A percentile compares a stretch with the other conserved stretches of the same genome.
These are phyloP conservation scores for Monosporascus sp. DNA, from an alignment of 2,329 filamentous ascomycete genomes.

Conservation along the genomic window DNA sequence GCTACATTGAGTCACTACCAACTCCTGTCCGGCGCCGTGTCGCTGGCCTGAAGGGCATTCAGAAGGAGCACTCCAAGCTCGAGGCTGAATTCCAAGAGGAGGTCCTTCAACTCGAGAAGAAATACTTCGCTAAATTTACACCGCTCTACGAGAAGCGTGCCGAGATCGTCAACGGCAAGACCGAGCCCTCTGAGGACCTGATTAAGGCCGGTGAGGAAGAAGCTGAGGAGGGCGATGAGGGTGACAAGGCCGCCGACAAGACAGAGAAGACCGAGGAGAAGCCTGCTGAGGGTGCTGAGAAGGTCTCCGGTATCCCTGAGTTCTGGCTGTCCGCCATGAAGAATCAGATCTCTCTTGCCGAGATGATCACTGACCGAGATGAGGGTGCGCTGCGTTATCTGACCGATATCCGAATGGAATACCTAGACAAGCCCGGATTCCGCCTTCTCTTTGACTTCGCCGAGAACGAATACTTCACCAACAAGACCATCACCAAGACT, in stretches of 20 bases:
- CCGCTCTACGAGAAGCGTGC: conserved; percentile 95
- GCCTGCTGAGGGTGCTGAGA: conserved; percentile 42
- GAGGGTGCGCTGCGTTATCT: conserved; percentile 89
- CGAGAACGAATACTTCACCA: conserved; percentile 94
- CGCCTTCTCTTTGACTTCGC: conserved; percentile 95
- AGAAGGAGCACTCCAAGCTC: conserved; percentile 97
- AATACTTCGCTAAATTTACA: conserved; percentile 98
- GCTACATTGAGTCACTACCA: conserved; percentile 95
- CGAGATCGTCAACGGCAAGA: conserved; percentile 80
- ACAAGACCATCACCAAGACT: conserved; percentile 96
- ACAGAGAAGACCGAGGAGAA: conserved; percentile 53
- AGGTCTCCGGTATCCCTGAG: conserved; percentile 82
- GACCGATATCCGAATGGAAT: conserved; percentile 96
- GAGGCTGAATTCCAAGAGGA: conserved; percentile 99
- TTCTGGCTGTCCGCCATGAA: conserved; percentile 99
- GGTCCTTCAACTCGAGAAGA: conserved; percentile 96
- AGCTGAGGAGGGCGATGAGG: conserved; percentile 57
- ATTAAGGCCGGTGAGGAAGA: conserved; percentile 80
- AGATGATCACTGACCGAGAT: conserved; percentile 98
- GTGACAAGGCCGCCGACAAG: conserved; percentile 48
- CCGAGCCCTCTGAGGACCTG: conserved; percentile 83
- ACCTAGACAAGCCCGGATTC: conserved; percentile 97
- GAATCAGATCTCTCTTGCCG: conserved; percentile 93
- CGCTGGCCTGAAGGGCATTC: conserved; percentile 91
- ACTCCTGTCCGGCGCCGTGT: conserved; percentile 86